Evolutionary conservation across 495 filamentous ascomycete genomes (phyloP).

Genomic region (Hypoxylon subgilvum): DNA sequence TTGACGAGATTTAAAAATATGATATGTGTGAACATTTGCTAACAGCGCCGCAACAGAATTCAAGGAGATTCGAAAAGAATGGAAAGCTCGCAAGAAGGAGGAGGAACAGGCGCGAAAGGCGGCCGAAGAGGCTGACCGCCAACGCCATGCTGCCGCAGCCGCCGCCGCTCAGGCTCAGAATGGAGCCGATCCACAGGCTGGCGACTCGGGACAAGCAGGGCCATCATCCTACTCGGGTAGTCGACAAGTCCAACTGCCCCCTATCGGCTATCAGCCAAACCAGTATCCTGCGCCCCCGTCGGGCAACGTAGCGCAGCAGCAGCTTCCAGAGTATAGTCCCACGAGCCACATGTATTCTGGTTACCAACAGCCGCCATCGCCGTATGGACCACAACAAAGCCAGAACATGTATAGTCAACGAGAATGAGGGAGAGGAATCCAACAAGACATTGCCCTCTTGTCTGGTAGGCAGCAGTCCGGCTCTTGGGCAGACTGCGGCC

Average conservation of each 20-base stretch:
- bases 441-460: not conserved
- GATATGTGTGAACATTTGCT: slow-evolving; percentile 7
- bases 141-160: slow-evolving; percentile 63
- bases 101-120: slow-evolving; percentile 89
- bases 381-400: slow-evolving; percentile 72
- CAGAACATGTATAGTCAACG: slow-evolving; percentile 78
- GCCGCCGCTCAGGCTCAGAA: slow-evolving; percentile 48
- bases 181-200: slow-evolving; percentile 47
- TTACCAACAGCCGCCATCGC: slow-evolving; percentile 73
- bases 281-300: slow-evolving; percentile 73
- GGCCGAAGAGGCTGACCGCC: slow-evolving; percentile 83
- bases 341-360: slow-evolving; percentile 54
- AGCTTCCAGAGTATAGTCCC: slow-evolving; percentile 67
- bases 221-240: slow-evolving; percentile 67
- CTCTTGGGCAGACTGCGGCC: too few species aligned
- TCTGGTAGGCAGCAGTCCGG: not conserved
- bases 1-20: not conserved
- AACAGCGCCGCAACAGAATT: slow-evolving; percentile 69
- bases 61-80: slow-evolving; percentile 98
- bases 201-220: slow-evolving; percentile 54
- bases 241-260: slow-evolving; percentile 74
- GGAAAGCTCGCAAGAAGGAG: slow-evolving; percentile 99
- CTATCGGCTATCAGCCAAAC: slow-evolving; percentile 78
- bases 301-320: slow-evolving; percentile 62
- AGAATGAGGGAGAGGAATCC: slow-evolving; percentile 51